These are phyloP conservation scores for Irpex sp. DNA, from an alignment of 1,284 basidiomycete genomes.

Conservation along the genomic window DNA sequence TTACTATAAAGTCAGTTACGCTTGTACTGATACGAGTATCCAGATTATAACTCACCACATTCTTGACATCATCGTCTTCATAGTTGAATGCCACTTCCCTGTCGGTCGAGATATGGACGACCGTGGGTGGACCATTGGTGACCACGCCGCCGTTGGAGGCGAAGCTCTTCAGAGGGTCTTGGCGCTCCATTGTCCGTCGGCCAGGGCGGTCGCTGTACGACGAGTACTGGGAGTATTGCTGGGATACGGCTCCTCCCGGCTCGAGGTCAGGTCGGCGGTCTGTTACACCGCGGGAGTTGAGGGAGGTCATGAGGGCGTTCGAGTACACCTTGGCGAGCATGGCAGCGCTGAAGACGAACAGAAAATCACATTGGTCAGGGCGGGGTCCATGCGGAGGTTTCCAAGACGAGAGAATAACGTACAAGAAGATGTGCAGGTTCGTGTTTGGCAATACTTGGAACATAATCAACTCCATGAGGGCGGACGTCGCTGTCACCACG, in stretches of 20 bases:
- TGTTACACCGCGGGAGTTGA: conserved; percentile 7
- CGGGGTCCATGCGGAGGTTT: too few species aligned
- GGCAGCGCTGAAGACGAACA: conserved; percentile 16
- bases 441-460: conserved; percentile 7
- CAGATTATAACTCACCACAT: background rate
- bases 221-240: background rate
- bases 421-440: conserved; percentile 7
- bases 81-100: background rate
- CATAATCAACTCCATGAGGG: conserved; percentile 10
- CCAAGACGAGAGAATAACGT: background rate
- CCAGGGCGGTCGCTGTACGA: background rate
- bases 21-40: background rate
- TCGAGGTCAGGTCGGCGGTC: background rate
- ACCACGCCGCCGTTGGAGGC: background rate
- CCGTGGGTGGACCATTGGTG: background rate
- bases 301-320: conserved; percentile 27
- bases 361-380: too few species aligned
- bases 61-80: background rate
- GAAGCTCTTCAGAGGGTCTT: background rate
- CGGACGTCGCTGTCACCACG: conserved; percentile 8
- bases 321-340: conserved; percentile 31
- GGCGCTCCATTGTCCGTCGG: background rate
- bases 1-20: background rate
- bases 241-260: background rate
- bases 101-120: background rate